Base-by-base conservation (phyloP, 1,139 yeast genomes). In the Hansenula lynferdii region DNA sequence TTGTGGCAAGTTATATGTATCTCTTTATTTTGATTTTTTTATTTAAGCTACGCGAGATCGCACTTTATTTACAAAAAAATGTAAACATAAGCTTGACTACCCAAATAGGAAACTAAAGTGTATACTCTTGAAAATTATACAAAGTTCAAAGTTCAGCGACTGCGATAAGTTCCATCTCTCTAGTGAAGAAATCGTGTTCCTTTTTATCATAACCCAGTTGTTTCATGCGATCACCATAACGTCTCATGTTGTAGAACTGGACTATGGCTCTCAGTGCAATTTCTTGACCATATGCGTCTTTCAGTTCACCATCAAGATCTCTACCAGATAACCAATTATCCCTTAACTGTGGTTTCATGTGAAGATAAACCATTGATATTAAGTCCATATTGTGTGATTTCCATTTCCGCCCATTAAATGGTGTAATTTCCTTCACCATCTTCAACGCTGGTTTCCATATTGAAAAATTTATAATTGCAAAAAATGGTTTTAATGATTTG, bases 371-470 rank as follows among this genome's bases (percentile, higher is more conserved):
- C 44, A 85, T 80, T 0, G 97, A 87, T 8, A 94, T 86, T 40
- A 92, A 66, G 50, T 89, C 96, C 97, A 94, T 92, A 57, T 92
- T 94, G 47, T 80, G 75, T 12, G 89, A 77, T 51, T 89, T 82
- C 99, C 99, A 92, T 59, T 90, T 89, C 43, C 95, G 77, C 16
- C 97, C 97, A 50, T 86, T 90, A 59, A 83, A 87, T 0, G 97
- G 97, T 1, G 90, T 80, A 37, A 89, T 71, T 45, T 86, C 82
- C 57, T 86, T 89, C 44, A 90, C 67, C 2, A 81, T 72, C 52
- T 80, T 82, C 48, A 90, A 65, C 4, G 85, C 79, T 2, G 95
- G 89, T 32, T 65, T 67, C 61, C 85, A 80, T 22, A 89, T 60
- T n/a, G 72, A 70, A 14, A 66, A 58, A 52, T 85, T 87, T 49